Conservation (phyloP, 164 flowering plant species). For the Protea cynaroides region DNA sequence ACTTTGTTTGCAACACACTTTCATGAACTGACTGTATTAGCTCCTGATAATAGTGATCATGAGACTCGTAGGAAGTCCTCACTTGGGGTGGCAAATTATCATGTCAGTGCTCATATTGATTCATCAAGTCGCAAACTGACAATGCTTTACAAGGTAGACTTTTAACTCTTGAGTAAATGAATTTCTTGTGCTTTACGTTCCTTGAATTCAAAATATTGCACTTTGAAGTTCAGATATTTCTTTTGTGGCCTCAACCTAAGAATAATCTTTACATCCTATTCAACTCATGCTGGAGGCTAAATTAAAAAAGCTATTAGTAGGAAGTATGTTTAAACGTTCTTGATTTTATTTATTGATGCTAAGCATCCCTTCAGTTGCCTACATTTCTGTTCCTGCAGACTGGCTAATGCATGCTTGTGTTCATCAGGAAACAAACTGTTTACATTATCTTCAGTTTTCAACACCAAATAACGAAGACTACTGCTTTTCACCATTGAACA, state of each 20-base stretch:
- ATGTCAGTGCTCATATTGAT: conserved; percentile 97
- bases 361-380: not conserved
- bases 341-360: not conserved
- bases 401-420: not conserved
- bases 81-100: conserved; percentile 79
- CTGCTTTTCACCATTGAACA: too few relatives aligned
- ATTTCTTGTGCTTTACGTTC: not conserved
- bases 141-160: conserved; percentile 92
- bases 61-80: conserved; percentile 30
- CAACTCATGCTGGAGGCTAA: not conserved
- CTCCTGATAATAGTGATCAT: conserved; percentile 36
- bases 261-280: not conserved
- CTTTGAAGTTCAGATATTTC: not conserved
- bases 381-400: not conserved
- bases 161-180: not conserved
- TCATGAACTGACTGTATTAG: conserved; percentile 94
- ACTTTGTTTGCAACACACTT: conserved; percentile 98
- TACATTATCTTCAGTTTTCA: not conserved
- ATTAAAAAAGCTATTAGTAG: not conserved
- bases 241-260: not conserved
- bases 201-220: not conserved
- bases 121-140: conserved; percentile 83
- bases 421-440: not conserved
- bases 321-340: not conserved
- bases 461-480: not conserved